Evolutionary conservation across 139 green algal genomes (phyloP), one percentile per base, ranked within the genome.

Genomic region (Volvox africanus): DNA sequence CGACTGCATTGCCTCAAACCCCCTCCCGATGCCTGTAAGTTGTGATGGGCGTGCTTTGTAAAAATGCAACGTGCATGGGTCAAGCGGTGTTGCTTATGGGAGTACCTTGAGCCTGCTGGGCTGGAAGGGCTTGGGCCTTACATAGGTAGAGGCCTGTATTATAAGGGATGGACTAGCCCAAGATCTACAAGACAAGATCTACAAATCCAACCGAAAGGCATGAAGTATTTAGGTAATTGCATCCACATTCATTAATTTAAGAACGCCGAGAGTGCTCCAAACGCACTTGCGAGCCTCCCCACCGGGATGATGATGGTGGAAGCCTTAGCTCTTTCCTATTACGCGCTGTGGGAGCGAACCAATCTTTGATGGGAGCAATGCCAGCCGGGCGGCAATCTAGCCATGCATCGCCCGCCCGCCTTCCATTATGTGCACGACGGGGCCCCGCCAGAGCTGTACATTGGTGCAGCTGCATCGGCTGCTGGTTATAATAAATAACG

Each of bases 251-350:
- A n/a, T n/a, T n/a, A 13, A 9, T 12, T 16, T 77, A 33, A 13
- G 68, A 26, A 77, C 17, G 68, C 17, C n/a, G n/a, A n/a, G 68
- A 26, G 9, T n/a, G 5, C 77, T 65, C 62, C 62, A 82, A 82
- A 82, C 77, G 19, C 36, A 62, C 36, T 65, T 65, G 77, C 77
- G 79, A 85, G 79, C 79, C 79, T 28, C 77, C 77, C 36, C 35
- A 82, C 3, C 77, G 77, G 19, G 77, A 82, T 30, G 77, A 65
- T 65, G 35, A n/a, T n/a, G n/a, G 9, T 65, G 36, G 21, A 82
- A 65, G 3, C 16, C 35, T 82, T 33, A 35, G 77, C 11, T 82
- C 77, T 32, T 21, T 82, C 14, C 33, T 82, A 21, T 65, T 21
- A 36, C 35, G 77, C 2, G 77, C 77, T 5, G 36, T n/a, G 36